Evolutionary conservation across 208 protist species (phyloP).

Genomic region (Trypanosoma boissoni): DNA sequence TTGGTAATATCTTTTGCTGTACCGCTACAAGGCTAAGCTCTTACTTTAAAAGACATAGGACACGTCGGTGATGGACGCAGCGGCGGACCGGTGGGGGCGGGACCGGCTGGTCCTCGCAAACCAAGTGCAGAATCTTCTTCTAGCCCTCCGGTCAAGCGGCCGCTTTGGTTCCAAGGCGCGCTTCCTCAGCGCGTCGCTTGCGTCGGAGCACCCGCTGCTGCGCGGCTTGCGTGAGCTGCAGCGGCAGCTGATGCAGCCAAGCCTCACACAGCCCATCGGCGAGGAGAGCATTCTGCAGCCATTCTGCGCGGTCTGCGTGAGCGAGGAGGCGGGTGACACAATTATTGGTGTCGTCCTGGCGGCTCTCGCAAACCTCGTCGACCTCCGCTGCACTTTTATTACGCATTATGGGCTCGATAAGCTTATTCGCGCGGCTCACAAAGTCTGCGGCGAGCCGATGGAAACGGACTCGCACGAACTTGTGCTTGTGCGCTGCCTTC

Average conservation of each 20-base stretch:
- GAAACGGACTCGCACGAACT: conserved; percentile 66
- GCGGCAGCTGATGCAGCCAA: conserved; percentile 10
- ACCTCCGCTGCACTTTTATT: conserved; percentile 61
- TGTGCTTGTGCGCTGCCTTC: conserved; percentile 43
- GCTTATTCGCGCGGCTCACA: conserved; percentile 44
- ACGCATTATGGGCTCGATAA: conserved; percentile 40
- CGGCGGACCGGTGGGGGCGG: conserved; percentile 15
- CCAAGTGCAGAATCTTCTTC: conserved; percentile 48
- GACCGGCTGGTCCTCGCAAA: conserved; percentile 43
- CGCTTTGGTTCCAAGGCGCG: conserved; percentile 28
- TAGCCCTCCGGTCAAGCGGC: conserved; percentile 49
- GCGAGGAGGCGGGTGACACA: conserved; percentile 48
- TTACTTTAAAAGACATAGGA: not conserved
- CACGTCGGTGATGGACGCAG: not conserved
- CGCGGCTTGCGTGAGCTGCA: conserved; percentile 23
- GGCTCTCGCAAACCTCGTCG: conserved; percentile 65
- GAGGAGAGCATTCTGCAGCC: conserved; percentile 54
- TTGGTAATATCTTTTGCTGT: too few relatives aligned
- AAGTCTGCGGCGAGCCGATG: conserved; percentile 27
- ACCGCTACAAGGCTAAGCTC: too few relatives aligned
- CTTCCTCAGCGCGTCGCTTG: conserved; percentile 16
- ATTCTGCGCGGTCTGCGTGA: conserved; percentile 65
- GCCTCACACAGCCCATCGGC: conserved; percentile 24
- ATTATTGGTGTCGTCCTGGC: conserved; percentile 69
- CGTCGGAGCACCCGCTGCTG: conserved; percentile 29